Percentiles rank a stretch among this genome's conserved stretches.
Conservation (phyloP, 106 monocot species). For the Triglochin maritima region DNA sequence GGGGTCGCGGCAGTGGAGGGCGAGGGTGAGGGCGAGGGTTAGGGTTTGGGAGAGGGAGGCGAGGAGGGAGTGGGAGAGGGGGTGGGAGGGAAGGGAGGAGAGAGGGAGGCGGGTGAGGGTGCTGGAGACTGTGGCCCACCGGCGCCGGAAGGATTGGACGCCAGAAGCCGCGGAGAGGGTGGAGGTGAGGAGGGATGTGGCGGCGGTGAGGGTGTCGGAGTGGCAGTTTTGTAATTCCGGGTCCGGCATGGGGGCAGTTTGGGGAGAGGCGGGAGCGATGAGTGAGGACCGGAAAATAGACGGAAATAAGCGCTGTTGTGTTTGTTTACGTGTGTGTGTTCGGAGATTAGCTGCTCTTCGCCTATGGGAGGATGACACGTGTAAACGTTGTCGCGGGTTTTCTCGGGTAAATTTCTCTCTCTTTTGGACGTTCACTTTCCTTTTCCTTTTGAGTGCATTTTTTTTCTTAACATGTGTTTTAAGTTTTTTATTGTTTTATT, state of each 20-base stretch:
- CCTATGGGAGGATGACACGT: neutral
- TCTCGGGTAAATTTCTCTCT: neutral
- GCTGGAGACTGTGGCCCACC: slow-evolving; percentile 40
- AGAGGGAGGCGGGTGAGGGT: slow-evolving; percentile 31
- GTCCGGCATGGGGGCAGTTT: slow-evolving; percentile 7
- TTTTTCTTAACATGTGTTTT: no score
- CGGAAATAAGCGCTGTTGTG: neutral
- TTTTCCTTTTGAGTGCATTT: neutral
- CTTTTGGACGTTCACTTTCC: neutral
- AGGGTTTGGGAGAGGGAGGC: slow-evolving; percentile 36
- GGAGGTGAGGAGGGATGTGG: slow-evolving; percentile 26
- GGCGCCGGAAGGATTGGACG: slow-evolving; percentile 37
- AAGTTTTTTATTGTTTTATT: no score
- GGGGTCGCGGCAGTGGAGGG: slow-evolving; percentile 20
- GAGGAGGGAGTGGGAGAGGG: slow-evolving; percentile 31
- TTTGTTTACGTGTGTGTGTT: neutral
- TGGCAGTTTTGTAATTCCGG: slow-evolving; percentile 36
- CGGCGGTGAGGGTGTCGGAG: slow-evolving; percentile 10
- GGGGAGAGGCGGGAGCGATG: neutral
- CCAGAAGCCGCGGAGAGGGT: slow-evolving; percentile 20
- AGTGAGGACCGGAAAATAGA: neutral
- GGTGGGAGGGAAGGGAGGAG: slow-evolving; percentile 21
- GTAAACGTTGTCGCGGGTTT: neutral
- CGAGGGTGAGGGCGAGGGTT: slow-evolving; percentile 25
- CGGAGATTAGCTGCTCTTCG: neutral